These are phyloP conservation scores for Cutaneotrichosporon cutaneum DNA, from an alignment of 1,284 basidiomycete genomes.

Conservation along the genomic window DNA sequence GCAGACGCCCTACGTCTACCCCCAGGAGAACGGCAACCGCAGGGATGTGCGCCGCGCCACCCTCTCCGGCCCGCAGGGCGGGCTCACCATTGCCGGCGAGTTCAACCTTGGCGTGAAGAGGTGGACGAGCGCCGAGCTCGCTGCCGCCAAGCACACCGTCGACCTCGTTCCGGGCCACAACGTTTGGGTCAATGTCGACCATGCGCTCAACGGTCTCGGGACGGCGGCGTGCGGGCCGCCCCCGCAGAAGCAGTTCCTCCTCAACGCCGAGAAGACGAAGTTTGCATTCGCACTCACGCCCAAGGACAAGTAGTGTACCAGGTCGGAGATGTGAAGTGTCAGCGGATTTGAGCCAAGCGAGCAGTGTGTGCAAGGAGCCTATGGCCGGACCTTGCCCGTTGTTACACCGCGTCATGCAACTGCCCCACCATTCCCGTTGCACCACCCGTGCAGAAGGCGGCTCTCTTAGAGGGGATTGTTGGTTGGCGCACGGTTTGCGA, in stretches of 20 bases:
- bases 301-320: background rate
- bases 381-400: too few species aligned
- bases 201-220: constrained; percentile 21
- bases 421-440: too few species aligned
- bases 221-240: constrained; percentile 8
- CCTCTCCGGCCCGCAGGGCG: background rate
- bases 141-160: constrained; percentile 21
- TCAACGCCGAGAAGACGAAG: background rate
- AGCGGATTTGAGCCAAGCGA: too few species aligned
- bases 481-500: background rate
- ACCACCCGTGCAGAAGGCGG: too few species aligned
- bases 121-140: constrained; percentile 27
- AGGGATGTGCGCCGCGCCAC: constrained; percentile 21
- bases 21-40: constrained; percentile 31
- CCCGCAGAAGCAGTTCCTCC: background rate
- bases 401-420: too few species aligned
- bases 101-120: constrained; percentile 22
- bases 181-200: constrained; percentile 29
- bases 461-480: too few species aligned
- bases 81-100: background rate
- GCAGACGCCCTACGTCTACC: constrained; percentile 28
- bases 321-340: too few species aligned
- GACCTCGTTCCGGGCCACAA: constrained; percentile 23
- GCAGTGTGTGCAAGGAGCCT: too few species aligned
- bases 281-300: background rate